Base-by-base conservation (phyloP, 2,329 filamentous ascomycete genomes). In the Penicillium thymicola region DNA sequence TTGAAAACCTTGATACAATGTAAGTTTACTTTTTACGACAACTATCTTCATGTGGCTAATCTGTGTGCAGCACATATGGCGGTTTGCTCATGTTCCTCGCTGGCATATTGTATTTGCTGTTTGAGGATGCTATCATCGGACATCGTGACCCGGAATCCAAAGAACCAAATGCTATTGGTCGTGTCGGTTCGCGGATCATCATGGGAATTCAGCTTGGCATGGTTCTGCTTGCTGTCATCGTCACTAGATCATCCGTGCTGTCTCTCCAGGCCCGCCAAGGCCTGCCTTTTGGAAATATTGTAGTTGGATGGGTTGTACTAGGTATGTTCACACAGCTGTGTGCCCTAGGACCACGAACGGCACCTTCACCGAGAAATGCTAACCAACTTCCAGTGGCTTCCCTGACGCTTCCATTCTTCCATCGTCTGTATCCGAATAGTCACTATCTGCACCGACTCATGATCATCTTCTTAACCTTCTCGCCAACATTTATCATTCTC, bases 401-500 rank as follows among this genome's bases (percentile, higher is more conserved):
- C 0, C 77, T 97, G 16, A 72, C 88, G 7, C 83, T 96, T 70
- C 93, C 94, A 3, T 82, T 95, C 61, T 79, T 89, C n/a, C 90
- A 97, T 72, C 84, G 87, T 23, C 68, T 95, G 2, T 86, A 89
- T 62, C 88, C 91, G 1, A 94, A 90, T 71, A 88, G 81, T 64
- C 87, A 97, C 75, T 97, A 97, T 73, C 84, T 97, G 64, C 92
- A 97, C 72, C 87, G 92, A 25, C 80, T 99, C 4, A 82, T 92
- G 63, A 85, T 96, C 65, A 86, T 97, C 52, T 99, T 97, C 77
- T 81, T 99, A 47, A 89, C 92, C 5, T 97, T 95, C 71, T 89
- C 93, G 0, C 94, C 94, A 0, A 89, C 89, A 1, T 99, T 97
- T 75, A 89, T 99, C 70, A 93, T 99, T 67, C 84, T 99, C 49